Base-by-base conservation (phyloP, 768 basidiomycete species). In the Cyclocybe cylindracea region DNA sequence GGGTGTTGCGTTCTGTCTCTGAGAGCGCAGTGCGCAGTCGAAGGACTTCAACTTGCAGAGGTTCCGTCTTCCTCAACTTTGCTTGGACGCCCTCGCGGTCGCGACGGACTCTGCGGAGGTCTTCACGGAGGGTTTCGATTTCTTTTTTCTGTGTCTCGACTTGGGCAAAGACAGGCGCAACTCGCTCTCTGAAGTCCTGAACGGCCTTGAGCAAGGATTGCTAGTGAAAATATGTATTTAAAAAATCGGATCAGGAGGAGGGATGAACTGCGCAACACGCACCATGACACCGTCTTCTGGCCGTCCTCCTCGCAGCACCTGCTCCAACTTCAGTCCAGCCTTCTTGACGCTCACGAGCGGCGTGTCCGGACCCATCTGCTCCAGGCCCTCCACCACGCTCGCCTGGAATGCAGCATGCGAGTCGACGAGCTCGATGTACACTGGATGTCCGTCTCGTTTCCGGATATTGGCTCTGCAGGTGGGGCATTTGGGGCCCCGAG, bases 131-230 rank as follows among this genome's bases (percentile, higher is more conserved):
- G 9, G 18, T 38, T 7, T 64, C 56, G 24, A 72, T 61, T 35
- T 72, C 62, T 24, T 59, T 53, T 4, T 61, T 50, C 48, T 74
- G 71, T 29, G 50, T 54, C 33, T 70, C 66, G 10, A 66, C 49
- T 41, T 55, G 61, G 29, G 53, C 57, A 48, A 74, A 77, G 1
- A 73, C 13, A 7, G 78, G 78, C 11, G 70, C 58, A 11, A 78
- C 73, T 6, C 76, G 72, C 14, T 68, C 58, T 35, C 67, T 70
- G 55, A 80, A 78, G 44, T 76, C 69, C 19, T 66, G 60, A 5
- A 78, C 55, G 3, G 75, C 72, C 38, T 62, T 53, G n/a, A 72
- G 53, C 6, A 79, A 57, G 3, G 51, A 48, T 77, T 78, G 43
- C 10, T 33, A 35, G 13, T 11, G 44, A 6, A 39, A 14, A 35